A percentile compares a stretch with the other conserved stretches of the same genome.
phyloP scores from a whole-genome alignment of 371 early-diverging fungal genomes.

The Mortierella sp. region DNA sequence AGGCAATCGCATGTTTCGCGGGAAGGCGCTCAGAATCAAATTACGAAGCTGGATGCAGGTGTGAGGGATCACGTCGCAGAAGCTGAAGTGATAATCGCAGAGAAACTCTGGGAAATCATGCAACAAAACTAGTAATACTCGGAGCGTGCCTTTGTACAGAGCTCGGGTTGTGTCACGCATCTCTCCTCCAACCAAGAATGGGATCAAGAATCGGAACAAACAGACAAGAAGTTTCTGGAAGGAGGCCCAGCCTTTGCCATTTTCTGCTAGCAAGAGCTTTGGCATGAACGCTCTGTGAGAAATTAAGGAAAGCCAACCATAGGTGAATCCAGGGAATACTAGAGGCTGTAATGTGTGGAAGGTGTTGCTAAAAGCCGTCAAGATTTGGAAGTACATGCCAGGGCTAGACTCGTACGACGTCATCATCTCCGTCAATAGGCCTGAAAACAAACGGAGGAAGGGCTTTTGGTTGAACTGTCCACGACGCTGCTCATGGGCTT shows the following conservation, averaged over 20 bases:
- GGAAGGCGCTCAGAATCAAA: constrained; percentile 95
- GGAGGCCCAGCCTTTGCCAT: constrained; percentile 86
- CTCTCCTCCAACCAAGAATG: constrained; percentile 81
- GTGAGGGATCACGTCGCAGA: constrained; percentile 94
- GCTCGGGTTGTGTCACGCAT: constrained; percentile 82
- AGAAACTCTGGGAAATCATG: constrained; percentile 99
- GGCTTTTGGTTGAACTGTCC: constrained; percentile 92
- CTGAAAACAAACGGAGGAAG: constrained; percentile 90
- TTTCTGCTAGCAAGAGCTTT: constrained; percentile 80
- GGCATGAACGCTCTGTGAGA: constrained; percentile 95
- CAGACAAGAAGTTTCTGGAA: constrained; percentile 86
- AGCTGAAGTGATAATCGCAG: constrained; percentile 91
- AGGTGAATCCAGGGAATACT: constrained; percentile 95
- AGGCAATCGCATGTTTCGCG: constrained; percentile 95
- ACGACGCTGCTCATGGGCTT: constrained; percentile 85
- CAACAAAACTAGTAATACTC: constrained; percentile 92
- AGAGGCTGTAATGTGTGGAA: constrained; percentile 88
- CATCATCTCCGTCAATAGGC: constrained; percentile 87
- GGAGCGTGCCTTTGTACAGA: constrained; percentile 91
- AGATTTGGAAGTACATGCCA: constrained; percentile 77
- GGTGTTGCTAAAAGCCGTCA: constrained; percentile 82
- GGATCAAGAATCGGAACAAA: constrained; percentile 88
- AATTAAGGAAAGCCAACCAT: constrained; percentile 96
- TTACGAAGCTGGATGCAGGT: constrained; percentile 96
- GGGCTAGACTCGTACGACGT: constrained; percentile 77